phyloP scores from a whole-genome alignment of 805 yeast species.

The Yarrowia phangngaensis region DNA sequence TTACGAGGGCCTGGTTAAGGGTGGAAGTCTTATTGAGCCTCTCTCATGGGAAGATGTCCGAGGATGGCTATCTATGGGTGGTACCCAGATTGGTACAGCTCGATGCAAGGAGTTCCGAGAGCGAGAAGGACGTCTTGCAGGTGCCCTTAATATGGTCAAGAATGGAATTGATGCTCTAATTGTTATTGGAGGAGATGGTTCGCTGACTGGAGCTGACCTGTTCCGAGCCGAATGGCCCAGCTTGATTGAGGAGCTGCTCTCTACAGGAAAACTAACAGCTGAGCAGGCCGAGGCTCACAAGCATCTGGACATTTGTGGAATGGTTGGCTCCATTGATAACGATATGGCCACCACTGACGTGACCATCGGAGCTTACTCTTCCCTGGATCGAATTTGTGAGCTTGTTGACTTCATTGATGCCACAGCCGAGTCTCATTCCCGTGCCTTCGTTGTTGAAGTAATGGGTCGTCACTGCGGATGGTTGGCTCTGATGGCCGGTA shows the following conservation, averaged over 20 bases:
- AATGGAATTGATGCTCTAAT: constrained; percentile 92
- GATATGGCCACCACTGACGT: constrained; percentile 97
- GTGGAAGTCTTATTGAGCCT: constrained; percentile 72
- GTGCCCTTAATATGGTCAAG: constrained; percentile 76
- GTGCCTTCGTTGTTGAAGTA: constrained; percentile 97
- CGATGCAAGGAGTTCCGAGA: constrained; percentile 82
- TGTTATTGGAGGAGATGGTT: constrained; percentile 98
- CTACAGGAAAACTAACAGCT: constrained; percentile 52
- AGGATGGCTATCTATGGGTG: constrained; percentile 89
- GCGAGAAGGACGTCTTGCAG: constrained; percentile 75
- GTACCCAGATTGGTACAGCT: constrained; percentile 95
- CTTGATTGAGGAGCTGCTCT: constrained; percentile 66
- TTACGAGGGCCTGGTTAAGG: constrained; percentile 85
- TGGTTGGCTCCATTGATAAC: constrained; percentile 96
- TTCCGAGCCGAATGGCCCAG: constrained; percentile 95
- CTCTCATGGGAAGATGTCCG: constrained; percentile 94
- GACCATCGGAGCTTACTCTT: constrained; percentile 94
- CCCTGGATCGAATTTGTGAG: constrained; percentile 87
- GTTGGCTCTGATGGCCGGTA: constrained; percentile 96
- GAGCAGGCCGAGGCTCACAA: constrained; percentile 60
- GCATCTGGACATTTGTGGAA: constrained; percentile 81
- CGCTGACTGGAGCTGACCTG: constrained; percentile 94
- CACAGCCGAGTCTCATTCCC: constrained; percentile 92
- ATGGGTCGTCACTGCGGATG: constrained; percentile 99
- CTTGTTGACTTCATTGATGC: constrained; percentile 96